phyloP scores from a whole-genome alignment of 306 rosid species.

The Quercus variabilis region DNA sequence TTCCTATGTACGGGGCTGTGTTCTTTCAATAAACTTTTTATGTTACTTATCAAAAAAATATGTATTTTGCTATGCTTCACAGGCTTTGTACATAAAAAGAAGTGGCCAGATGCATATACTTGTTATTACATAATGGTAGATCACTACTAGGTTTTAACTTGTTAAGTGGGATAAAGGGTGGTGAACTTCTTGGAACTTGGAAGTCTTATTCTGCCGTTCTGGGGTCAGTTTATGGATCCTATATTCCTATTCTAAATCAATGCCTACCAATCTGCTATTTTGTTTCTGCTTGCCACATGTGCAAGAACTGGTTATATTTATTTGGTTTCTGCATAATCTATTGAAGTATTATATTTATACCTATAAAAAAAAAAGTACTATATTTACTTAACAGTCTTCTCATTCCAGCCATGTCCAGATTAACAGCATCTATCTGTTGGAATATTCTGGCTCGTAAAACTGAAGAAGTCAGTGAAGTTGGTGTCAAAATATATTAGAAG shows the following conservation, averaged over 20 bases:
- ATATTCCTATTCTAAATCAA: constrained; percentile 6
- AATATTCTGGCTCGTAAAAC: constrained; percentile 93
- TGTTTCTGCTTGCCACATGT: background rate
- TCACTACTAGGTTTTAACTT: background rate
- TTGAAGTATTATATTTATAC: background rate
- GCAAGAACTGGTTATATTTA: background rate
- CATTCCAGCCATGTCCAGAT: constrained; percentile 63
- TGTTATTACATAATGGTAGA: background rate
- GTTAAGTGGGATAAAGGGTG: background rate
- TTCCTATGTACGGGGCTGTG: too few relatives aligned
- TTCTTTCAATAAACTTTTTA: too few relatives aligned
- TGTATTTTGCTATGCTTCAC: background rate
- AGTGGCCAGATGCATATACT: constrained; percentile 3
- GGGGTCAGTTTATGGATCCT: constrained; percentile 9
- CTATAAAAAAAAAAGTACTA: background rate
- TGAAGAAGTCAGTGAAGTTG: constrained; percentile 79
- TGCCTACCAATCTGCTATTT: constrained; percentile 6
- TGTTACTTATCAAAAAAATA: too few relatives aligned
- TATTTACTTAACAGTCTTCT: constrained; percentile 20
- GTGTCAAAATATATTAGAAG: constrained; percentile 88
- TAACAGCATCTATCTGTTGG: constrained; percentile 86
- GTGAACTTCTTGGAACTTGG: constrained; percentile 1
- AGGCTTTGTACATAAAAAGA: background rate
- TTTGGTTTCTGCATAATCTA: background rate
- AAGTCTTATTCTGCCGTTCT: constrained; percentile 5